Conservation (phyloP, 352 stramenopile genomes). For the Globisporangium parvum region DNA sequence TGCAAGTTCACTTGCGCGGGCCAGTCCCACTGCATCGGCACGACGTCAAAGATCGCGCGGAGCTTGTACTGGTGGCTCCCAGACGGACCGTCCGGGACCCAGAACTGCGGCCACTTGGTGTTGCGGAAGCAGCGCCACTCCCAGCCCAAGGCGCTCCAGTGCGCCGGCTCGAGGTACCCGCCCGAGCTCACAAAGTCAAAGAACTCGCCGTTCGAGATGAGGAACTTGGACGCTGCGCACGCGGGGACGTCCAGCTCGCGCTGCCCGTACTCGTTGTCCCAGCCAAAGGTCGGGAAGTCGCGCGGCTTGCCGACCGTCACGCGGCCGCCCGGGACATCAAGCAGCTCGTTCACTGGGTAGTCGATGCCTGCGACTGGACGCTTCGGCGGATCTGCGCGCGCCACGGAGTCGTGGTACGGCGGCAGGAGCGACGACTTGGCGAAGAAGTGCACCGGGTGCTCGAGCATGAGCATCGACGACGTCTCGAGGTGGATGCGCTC, state of each 20-base stretch:
- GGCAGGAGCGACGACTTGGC: slow-evolving; percentile 79
- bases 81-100: slow-evolving; percentile 86
- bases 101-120: slow-evolving; percentile 95
- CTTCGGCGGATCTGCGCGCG: slow-evolving; percentile 22
- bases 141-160: slow-evolving; percentile 93
- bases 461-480: slow-evolving; percentile 93
- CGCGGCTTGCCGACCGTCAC: slow-evolving; percentile 89
- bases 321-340: slow-evolving; percentile 55
- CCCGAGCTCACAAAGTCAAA: slow-evolving; percentile 92
- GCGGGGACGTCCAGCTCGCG: slow-evolving; percentile 79
- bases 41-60: slow-evolving; percentile 87
- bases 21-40: slow-evolving; percentile 94
- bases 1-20: slow-evolving; percentile 95
- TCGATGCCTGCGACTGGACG: slow-evolving; percentile 70
- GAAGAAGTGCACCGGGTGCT: slow-evolving; percentile 90
- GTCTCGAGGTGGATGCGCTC: slow-evolving; percentile 98
- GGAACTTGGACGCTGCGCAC: slow-evolving; percentile 88
- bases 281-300: slow-evolving; percentile 93
- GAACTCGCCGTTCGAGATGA: slow-evolving; percentile 96
- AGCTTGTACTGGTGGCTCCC: slow-evolving; percentile 94
- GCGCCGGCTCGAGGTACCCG: slow-evolving; percentile 88
- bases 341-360: slow-evolving; percentile 88
- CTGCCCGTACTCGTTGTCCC: slow-evolving; percentile 97
- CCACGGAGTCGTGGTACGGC: slow-evolving; percentile 70
- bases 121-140: slow-evolving; percentile 94